phyloP scores from a whole-genome alignment of 148 eudicot genomes.

The Spergularia marina region DNA sequence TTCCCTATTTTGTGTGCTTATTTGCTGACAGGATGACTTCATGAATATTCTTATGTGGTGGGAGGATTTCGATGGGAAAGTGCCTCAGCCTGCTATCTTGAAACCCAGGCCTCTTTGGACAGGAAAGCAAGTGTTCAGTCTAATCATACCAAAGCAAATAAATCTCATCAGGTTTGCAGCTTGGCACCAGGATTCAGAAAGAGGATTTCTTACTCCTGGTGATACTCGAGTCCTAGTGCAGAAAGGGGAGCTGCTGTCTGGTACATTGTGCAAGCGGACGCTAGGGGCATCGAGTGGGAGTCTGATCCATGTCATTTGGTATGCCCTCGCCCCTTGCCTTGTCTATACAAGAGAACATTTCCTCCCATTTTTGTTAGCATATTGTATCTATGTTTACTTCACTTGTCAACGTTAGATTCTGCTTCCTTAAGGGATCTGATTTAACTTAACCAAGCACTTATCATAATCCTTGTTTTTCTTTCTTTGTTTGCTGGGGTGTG shows the following conservation, averaged over 20 bases:
- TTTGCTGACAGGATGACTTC: constrained; percentile 70
- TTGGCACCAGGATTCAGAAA: constrained; percentile 84
- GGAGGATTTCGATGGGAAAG: constrained; percentile 99
- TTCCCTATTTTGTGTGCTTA: background rate
- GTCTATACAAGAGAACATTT: background rate
- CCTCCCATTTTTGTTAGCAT: too few species aligned
- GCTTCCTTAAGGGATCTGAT: too few species aligned
- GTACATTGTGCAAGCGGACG: constrained; percentile 93
- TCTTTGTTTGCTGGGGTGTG: background rate
- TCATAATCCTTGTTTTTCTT: too few species aligned
- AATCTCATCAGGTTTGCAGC: constrained; percentile 84
- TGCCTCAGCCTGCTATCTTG: constrained; percentile 90
- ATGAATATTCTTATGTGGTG: constrained; percentile 99
- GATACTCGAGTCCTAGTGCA: constrained; percentile 91
- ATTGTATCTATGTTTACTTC: background rate
- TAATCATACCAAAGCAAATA: constrained; percentile 96
- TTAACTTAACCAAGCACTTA: too few species aligned
- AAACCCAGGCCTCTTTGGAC: constrained; percentile 99
- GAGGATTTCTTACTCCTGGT: constrained; percentile 83
- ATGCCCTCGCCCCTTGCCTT: constrained; percentile 3
- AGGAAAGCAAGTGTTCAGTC: constrained; percentile 95
- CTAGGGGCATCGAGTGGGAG: constrained; percentile 93
- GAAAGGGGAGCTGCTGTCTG: constrained; percentile 84
- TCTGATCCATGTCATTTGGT: constrained; percentile 98
- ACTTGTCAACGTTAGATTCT: too few species aligned